Conservation (phyloP, 2,329 filamentous ascomycete genomes). For the Ophiostoma novo-ulmi region DNA sequence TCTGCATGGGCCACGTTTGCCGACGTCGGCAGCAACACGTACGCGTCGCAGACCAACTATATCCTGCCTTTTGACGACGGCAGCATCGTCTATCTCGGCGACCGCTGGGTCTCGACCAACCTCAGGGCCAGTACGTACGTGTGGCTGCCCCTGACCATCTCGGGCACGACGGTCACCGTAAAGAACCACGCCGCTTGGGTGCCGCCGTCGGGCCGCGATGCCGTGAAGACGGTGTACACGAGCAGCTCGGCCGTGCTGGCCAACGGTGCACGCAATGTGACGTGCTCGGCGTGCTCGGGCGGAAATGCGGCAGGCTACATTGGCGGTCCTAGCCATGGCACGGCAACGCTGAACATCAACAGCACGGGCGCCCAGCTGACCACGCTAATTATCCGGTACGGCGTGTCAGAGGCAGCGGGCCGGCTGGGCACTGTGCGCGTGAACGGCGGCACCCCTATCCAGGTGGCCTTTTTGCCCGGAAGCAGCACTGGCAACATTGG, state of each 20-base stretch:
- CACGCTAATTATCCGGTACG: constrained; percentile 52
- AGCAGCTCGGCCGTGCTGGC: constrained; percentile 37
- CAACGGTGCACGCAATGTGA: constrained; percentile 42
- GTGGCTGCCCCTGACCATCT: constrained; percentile 57
- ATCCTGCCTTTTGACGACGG: constrained; percentile 35
- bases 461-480: constrained; percentile 51
- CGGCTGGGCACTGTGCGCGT: constrained; percentile 52
- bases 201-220: not conserved
- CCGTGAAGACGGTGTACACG: not conserved
- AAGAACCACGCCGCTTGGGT: constrained; percentile 25
- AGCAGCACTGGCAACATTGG: constrained; percentile 41
- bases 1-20: constrained; percentile 47
- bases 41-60: constrained; percentile 48
- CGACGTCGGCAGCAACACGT: constrained; percentile 43
- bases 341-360: constrained; percentile 40
- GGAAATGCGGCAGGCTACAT: constrained; percentile 49
- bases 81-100: constrained; percentile 48
- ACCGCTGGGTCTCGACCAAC: constrained; percentile 50
- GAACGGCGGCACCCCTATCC: constrained; percentile 46
- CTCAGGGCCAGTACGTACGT: constrained; percentile 54
- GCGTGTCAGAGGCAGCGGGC: constrained; percentile 51
- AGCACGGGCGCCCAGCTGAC: constrained; percentile 37
- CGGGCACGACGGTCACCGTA: constrained; percentile 48
- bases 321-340: constrained; percentile 45
- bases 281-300: constrained; percentile 51